phyloP scores from a whole-genome alignment of 1,284 basidiomycete species.

The Ganoderma multipileum region DNA sequence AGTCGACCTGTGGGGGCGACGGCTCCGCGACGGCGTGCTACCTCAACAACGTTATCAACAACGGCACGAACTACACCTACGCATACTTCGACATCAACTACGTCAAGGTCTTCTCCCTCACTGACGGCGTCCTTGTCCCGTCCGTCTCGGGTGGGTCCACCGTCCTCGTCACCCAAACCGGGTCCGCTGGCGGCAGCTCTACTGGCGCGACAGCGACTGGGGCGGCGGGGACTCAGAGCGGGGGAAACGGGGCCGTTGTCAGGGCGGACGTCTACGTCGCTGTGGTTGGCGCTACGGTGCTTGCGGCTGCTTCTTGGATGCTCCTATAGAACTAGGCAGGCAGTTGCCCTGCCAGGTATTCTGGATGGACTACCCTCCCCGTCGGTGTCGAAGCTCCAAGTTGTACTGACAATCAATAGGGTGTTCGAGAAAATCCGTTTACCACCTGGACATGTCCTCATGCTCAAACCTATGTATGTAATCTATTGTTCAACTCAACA shows the following conservation, averaged over 20 bases:
- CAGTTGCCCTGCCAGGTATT: background rate
- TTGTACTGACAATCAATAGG: too few species aligned
- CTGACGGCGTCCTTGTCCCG: conserved; percentile 30
- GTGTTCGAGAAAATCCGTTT: too few species aligned
- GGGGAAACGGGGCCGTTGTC: background rate
- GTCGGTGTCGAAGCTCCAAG: too few species aligned
- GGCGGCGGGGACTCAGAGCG: conserved; percentile 1
- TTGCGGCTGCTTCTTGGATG: conserved; percentile 23
- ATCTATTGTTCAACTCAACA: too few species aligned
- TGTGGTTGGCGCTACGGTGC: conserved; percentile 15
- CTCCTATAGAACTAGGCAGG: conserved; percentile 7
- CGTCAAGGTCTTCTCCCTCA: conserved; percentile 50
- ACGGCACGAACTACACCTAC: conserved; percentile 53
- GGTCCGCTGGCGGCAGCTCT: conserved; percentile 6
- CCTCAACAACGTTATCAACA: conserved; percentile 60
- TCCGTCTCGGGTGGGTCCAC: conserved; percentile 23
- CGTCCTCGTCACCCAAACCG: conserved; percentile 27
- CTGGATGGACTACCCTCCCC: background rate
- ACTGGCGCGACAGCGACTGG: conserved; percentile 1
- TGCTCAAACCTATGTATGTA: too few species aligned
- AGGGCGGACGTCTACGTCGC: conserved; percentile 13
- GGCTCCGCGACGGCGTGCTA: conserved; percentile 43
- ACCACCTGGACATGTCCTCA: too few species aligned
- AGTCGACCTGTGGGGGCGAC: conserved; percentile 46
- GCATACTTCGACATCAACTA: conserved; percentile 62